Evolutionary conservation across 2,329 filamentous ascomycete genomes (phyloP).

Genomic region (Cytospora paraplurivora): DNA sequence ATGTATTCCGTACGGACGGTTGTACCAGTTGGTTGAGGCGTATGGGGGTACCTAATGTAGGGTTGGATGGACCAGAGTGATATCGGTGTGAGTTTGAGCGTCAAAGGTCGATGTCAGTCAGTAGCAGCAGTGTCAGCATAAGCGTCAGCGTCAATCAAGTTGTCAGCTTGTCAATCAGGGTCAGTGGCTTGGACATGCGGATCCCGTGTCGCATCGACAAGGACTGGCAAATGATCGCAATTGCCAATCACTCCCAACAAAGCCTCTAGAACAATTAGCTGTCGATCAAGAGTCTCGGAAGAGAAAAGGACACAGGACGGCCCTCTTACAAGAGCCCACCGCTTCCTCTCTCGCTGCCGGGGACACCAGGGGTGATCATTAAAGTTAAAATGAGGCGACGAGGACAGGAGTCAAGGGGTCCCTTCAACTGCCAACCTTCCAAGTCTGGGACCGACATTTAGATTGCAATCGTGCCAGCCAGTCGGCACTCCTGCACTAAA

Average conservation of each 20-base stretch:
- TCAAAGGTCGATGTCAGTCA: neutral
- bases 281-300: slow-evolving; percentile 7
- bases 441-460: slow-evolving; percentile 8
- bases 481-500: neutral
- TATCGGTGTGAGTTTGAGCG: slow-evolving; percentile 17
- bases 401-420: slow-evolving; percentile 15
- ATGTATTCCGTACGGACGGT: too few species aligned
- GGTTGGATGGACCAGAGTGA: slow-evolving; percentile 7
- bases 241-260: slow-evolving; percentile 17
- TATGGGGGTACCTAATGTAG: too few species aligned
- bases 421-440: slow-evolving; percentile 4
- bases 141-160: slow-evolving; percentile 4
- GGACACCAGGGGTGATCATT: slow-evolving; percentile 23
- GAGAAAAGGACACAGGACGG: slow-evolving; percentile 22
- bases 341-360: slow-evolving; percentile 20
- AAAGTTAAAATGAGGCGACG: slow-evolving; percentile 22
- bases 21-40: neutral
- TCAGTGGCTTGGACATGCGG: slow-evolving; percentile 10
- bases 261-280: neutral
- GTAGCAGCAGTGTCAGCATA: slow-evolving; percentile 13
- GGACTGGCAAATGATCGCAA: slow-evolving; percentile 20
- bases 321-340: slow-evolving; percentile 19
- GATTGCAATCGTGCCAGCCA: slow-evolving; percentile 6
- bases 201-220: slow-evolving; percentile 13
- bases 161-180: slow-evolving; percentile 10